Evolutionary conservation across 805 yeast genomes (phyloP), one percentile per base, ranked within the genome.

Genomic region (Pichia paraexigua): DNA sequence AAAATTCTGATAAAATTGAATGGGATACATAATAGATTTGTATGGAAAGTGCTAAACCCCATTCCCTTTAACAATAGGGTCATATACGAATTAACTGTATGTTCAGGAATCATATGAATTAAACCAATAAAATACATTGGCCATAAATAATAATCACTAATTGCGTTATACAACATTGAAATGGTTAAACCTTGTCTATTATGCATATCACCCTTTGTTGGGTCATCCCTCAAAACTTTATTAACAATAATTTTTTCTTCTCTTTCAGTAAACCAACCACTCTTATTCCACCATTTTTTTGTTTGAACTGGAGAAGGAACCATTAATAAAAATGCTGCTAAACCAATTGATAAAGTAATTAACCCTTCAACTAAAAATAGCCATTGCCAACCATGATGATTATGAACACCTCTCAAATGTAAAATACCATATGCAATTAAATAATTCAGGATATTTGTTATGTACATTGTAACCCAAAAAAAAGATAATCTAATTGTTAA

Each of bases 361-460:
- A 74, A 48, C 4, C 90, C 89, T 61, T 83, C 87, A 49, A 85
- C 71, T 20, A 84, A 60, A 56, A 84, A 84, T 22, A 84, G 67
- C 80, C 83, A 84, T 48, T 76, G 71, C 89, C 89, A 84, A 22
- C 85, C 84, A 10, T 65, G 66, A 60, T 69, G 65, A 6, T 78
- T 74, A n/a, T 57, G 54, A 1, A 59, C 53, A n/a, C 79, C 81
- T 30, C 77, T 40, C 64, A 83, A 66, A 50, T 71, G 72, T 47
- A 81, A 68, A 41, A 83, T 64, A 2, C 80, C 88, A 55, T 72
- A 77, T 0, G 81, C 70, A 41, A 62, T 44, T 22, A 81, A 61
- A 3, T 81, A 72, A 21, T 80, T 65, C 22, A 65, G 42, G 25
- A 78, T 74, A 43, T 68, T 70, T 1, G 83, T 75, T 25, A 73